Percentiles rank a stretch among this genome's conserved stretches.
phyloP scores from a whole-genome alignment of 352 stramenopile species.

The Aphanomyces cochlioides region DNA sequence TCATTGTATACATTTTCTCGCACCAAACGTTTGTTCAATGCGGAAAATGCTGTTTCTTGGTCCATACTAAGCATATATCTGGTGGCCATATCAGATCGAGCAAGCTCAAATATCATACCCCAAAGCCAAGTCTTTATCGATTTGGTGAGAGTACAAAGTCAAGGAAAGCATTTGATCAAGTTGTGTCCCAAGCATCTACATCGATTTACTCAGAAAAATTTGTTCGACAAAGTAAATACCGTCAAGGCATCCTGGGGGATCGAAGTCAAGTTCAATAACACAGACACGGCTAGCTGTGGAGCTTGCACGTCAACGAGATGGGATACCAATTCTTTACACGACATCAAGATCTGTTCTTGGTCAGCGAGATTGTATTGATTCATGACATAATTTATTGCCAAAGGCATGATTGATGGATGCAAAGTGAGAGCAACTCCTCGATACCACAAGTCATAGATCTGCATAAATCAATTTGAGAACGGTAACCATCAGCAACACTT shows the following conservation, averaged over 20 bases:
- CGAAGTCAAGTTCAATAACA: constrained; percentile 55
- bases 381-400: constrained; percentile 15
- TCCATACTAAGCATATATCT: constrained; percentile 74
- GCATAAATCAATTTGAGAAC: constrained; percentile 4
- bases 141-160: constrained; percentile 63
- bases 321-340: constrained; percentile 2
- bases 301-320: constrained; percentile 21
- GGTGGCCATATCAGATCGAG: not conserved
- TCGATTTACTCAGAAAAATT: not conserved
- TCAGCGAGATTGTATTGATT: not conserved
- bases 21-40: constrained; percentile 70
- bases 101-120: constrained; percentile 34
- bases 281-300: constrained; percentile 49
- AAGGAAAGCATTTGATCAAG: constrained; percentile 56
- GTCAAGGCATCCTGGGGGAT: constrained; percentile 50
- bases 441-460: constrained; percentile 29
- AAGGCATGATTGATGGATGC: constrained; percentile 7
- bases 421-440: constrained; percentile 4
- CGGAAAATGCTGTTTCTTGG: constrained; percentile 64
- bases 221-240: constrained; percentile 30
- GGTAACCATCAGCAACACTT: not conserved
- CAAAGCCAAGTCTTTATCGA: constrained; percentile 65
- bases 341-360: not conserved
- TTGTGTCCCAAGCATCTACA: constrained; percentile 34
- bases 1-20: constrained; percentile 80